These are phyloP conservation scores for Colletotrichum caudatum DNA, from an alignment of 2,329 filamentous ascomycete genomes.

Conservation along the genomic window DNA sequence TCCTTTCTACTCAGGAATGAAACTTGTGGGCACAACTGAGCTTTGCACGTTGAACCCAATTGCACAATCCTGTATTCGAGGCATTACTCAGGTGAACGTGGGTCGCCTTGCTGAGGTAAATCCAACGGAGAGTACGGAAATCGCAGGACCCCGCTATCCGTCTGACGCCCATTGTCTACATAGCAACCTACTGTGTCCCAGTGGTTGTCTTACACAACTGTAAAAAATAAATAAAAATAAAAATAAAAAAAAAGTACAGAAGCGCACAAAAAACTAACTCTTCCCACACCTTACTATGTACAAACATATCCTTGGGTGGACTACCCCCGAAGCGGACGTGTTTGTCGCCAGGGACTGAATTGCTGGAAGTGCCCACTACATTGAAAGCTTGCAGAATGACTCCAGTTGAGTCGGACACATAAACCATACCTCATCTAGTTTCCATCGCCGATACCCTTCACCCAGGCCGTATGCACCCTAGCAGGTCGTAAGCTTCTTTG, in stretches of 20 bases:
- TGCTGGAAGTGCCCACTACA: not conserved
- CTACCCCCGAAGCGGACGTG: not conserved
- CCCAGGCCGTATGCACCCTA: constrained; percentile 69
- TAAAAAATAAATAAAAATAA: too few species aligned
- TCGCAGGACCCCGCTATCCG: not conserved
- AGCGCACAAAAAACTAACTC: not conserved
- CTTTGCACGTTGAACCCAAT: too few species aligned
- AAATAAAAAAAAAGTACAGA: not conserved
- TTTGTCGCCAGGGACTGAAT: not conserved
- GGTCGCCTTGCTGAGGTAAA: not conserved
- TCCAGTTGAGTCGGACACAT: not conserved
- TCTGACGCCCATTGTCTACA: not conserved
- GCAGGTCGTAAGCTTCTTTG: constrained; percentile 74
- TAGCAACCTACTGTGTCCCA: not conserved
- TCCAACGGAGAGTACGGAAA: not conserved
- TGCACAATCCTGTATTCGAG: not conserved
- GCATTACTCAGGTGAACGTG: not conserved
- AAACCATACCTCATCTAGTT: not conserved
- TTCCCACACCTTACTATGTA: not conserved
- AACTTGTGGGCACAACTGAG: not conserved
- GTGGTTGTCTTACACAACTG: not conserved
- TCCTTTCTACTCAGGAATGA: not conserved
- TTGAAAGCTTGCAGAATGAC: not conserved
- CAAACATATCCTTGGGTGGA: not conserved
- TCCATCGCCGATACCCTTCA: not conserved